These are phyloP conservation scores for Astragalus glycyphyllos DNA, from an alignment of 306 rosid species.

Conservation along the genomic window DNA sequence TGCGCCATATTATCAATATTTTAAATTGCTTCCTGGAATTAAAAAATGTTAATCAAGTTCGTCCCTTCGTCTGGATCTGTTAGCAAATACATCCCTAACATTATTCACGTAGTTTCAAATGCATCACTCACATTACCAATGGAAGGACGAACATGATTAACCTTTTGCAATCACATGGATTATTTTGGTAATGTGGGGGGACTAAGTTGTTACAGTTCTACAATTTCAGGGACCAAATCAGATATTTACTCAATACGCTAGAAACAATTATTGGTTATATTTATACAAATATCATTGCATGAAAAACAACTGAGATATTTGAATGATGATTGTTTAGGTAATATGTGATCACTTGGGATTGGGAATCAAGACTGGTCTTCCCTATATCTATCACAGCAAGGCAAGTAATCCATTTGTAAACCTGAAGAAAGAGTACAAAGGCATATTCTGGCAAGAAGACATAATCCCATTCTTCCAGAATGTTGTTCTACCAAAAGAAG, in stretches of 20 bases:
- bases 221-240: too few species aligned
- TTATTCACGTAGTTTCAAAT: too few species aligned
- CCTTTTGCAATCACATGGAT: too few species aligned
- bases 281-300: slow-evolving; percentile 14
- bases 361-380: slow-evolving; percentile 89
- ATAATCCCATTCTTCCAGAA: slow-evolving; percentile 54
- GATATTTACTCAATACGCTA: not conserved
- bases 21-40: too few species aligned
- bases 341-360: slow-evolving; percentile 89
- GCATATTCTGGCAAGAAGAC: slow-evolving; percentile 61
- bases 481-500: slow-evolving; percentile 64
- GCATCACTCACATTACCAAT: too few species aligned
- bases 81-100: too few species aligned
- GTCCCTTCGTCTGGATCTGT: too few species aligned
- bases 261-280: not conserved
- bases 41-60: too few species aligned
- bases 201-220: too few species aligned
- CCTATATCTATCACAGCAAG: slow-evolving; percentile 69
- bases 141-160: too few species aligned
- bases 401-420: slow-evolving; percentile 54
- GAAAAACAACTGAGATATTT: slow-evolving; percentile 20
- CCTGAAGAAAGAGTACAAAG: slow-evolving; percentile 56
- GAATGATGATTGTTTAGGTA: slow-evolving; percentile 50
- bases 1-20: too few species aligned
- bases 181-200: too few species aligned